phyloP scores from a whole-genome alignment of 2,329 filamentous ascomycete genomes.

The Aspergillus alliaceus region DNA sequence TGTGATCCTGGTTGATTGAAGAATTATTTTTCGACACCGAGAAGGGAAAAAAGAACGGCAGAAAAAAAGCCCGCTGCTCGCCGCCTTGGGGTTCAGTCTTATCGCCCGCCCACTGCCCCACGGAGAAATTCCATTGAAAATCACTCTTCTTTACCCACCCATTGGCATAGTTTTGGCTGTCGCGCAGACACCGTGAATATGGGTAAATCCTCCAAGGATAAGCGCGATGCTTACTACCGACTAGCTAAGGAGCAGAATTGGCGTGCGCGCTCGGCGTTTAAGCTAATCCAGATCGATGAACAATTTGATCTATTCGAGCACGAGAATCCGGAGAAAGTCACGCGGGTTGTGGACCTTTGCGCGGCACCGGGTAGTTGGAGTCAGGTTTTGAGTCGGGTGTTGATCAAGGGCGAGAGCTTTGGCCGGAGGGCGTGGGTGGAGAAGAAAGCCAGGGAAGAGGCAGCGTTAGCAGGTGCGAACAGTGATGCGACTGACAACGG shows the following conservation, averaged over 20 bases:
- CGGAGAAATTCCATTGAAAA: slow-evolving; percentile 19
- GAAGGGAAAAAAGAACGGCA: slow-evolving; percentile 38
- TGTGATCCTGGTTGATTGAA: background rate
- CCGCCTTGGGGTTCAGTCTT: slow-evolving; percentile 30
- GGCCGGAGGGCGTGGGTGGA: slow-evolving; percentile 85
- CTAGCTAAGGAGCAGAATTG: slow-evolving; percentile 98
- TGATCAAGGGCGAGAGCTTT: slow-evolving; percentile 92
- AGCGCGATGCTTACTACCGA: slow-evolving; percentile 95
- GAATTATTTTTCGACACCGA: slow-evolving; percentile 11
- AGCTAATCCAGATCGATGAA: slow-evolving; percentile 91
- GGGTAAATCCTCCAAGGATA: slow-evolving; percentile 98
- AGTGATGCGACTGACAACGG: slow-evolving; percentile 28
- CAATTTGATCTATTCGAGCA: slow-evolving; percentile 90
- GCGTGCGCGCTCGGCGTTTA: slow-evolving; percentile 94
- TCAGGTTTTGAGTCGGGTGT: slow-evolving; percentile 86
- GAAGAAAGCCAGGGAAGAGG: slow-evolving; percentile 64
- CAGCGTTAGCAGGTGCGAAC: slow-evolving; percentile 20
- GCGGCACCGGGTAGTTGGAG: slow-evolving; percentile 97
- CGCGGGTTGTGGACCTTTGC: slow-evolving; percentile 91
- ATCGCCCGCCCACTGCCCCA: slow-evolving; percentile 31
- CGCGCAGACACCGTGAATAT: slow-evolving; percentile 48
- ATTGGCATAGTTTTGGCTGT: background rate
- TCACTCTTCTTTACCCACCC: background rate
- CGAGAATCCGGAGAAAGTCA: slow-evolving; percentile 65
- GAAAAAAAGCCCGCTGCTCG: slow-evolving; percentile 29